Conservation (phyloP, 2,329 filamentous ascomycete genomes). For the Teratosphaeria nubilosa region DNA sequence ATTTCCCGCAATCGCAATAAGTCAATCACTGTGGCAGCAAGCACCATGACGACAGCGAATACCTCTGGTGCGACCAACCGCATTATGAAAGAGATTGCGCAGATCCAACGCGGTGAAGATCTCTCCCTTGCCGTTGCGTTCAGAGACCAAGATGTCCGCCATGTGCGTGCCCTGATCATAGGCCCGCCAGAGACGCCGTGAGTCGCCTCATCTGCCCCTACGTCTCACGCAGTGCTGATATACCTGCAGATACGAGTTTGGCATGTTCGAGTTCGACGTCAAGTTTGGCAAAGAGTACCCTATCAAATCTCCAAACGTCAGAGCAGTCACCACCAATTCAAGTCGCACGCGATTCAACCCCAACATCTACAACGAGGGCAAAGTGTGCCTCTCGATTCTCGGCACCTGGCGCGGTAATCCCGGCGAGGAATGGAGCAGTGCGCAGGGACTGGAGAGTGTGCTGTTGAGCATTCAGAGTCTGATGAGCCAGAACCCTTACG, state of each 20-base stretch:
- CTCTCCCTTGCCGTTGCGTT: constrained; percentile 82
- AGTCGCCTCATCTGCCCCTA: background rate
- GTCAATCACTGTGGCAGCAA: background rate
- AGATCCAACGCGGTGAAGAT: constrained; percentile 74
- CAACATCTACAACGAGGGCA: constrained; percentile 86
- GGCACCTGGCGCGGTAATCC: constrained; percentile 89
- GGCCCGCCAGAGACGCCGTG: constrained; percentile 82
- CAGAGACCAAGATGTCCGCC: constrained; percentile 77
- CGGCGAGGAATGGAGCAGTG: constrained; percentile 92
- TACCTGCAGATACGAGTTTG: constrained; percentile 63
- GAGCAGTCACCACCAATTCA: constrained; percentile 74
- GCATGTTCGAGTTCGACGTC: constrained; percentile 74
- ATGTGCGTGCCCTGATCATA: constrained; percentile 78
- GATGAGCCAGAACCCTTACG: constrained; percentile 84
- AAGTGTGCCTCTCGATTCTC: constrained; percentile 67
- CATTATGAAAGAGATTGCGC: constrained; percentile 61
- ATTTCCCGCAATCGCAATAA: constrained; percentile 3
- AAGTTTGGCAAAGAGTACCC: constrained; percentile 64
- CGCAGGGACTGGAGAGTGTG: constrained; percentile 89
- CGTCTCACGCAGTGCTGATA: background rate
- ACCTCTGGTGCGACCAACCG: constrained; percentile 15
- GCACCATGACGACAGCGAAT: constrained; percentile 14
- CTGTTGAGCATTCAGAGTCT: constrained; percentile 92
- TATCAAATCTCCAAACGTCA: constrained; percentile 49
- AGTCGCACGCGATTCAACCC: constrained; percentile 88